Conservation (phyloP, 768 basidiomycete species). For the Trametes cinnabarina region DNA sequence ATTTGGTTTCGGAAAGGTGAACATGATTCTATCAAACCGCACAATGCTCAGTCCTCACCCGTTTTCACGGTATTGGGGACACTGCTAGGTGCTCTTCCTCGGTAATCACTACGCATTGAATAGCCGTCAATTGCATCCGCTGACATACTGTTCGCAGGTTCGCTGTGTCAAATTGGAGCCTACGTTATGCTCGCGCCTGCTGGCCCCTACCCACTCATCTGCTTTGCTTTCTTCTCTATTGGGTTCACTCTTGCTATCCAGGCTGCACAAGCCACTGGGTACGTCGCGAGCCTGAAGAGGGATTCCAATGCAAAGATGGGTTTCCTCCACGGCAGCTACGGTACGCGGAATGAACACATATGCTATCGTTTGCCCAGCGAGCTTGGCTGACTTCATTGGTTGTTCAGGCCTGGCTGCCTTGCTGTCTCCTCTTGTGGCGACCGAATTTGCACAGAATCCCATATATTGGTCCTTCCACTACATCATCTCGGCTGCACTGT, state of each 20-base stretch:
- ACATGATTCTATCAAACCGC: neutral
- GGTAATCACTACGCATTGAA: too few relatives aligned
- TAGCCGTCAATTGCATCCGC: neutral
- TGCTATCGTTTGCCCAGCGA: too few relatives aligned
- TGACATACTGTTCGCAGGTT: conserved; percentile 36
- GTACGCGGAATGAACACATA: too few relatives aligned
- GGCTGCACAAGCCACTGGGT: conserved; percentile 72
- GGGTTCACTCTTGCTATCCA: conserved; percentile 48
- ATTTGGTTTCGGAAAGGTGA: conserved; percentile 49
- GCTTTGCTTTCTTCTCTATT: conserved; percentile 42
- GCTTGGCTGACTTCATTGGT: too few relatives aligned
- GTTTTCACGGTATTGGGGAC: too few relatives aligned
- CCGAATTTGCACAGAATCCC: conserved; percentile 46
- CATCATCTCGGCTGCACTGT: conserved; percentile 33
- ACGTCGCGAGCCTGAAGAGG: conserved; percentile 56
- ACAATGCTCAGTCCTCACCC: too few relatives aligned
- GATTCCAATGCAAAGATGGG: conserved; percentile 63
- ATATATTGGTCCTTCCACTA: conserved; percentile 47
- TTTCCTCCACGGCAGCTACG: conserved; percentile 63
- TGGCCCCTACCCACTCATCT: conserved; percentile 63
- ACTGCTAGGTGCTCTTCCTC: neutral
- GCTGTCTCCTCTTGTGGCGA: conserved; percentile 49
- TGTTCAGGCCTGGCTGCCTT: conserved; percentile 52
- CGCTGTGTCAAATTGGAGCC: conserved; percentile 48
- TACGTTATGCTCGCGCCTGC: conserved; percentile 52